A percentile compares a stretch with the other conserved stretches of the same genome.
phyloP scores from a whole-genome alignment of 108 stramenopile genomes.

The Hondaea fermentalgiana region DNA sequence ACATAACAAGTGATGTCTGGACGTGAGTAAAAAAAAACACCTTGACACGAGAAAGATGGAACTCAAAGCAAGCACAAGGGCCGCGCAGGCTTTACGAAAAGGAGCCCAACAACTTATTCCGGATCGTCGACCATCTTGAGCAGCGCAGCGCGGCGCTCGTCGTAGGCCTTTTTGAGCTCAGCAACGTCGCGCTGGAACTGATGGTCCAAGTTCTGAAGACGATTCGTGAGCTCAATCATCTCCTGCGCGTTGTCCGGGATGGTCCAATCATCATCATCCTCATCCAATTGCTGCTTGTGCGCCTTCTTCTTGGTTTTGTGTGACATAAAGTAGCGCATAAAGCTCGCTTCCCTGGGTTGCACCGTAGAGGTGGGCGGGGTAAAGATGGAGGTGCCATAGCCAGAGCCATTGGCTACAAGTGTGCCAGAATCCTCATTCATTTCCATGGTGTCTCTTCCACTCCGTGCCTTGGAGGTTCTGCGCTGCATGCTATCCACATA shows the following conservation, averaged over 20 bases:
- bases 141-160: background rate
- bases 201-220: background rate
- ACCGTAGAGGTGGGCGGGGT: background rate
- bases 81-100: no score
- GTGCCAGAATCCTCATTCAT: background rate
- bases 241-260: background rate
- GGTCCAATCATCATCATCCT: background rate
- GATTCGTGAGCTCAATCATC: background rate
- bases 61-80: no score
- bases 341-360: background rate
- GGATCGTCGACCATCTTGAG: background rate
- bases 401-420: background rate
- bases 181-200: slow-evolving; percentile 12
- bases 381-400: background rate
- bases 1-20: no score
- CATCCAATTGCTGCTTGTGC: background rate
- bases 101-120: no score
- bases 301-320: background rate
- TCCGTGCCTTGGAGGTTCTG: background rate
- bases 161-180: slow-evolving; percentile 1
- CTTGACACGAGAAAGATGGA: no score
- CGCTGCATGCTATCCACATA: background rate
- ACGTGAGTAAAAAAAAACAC: no score
- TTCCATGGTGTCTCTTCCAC: background rate
- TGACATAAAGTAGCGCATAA: slow-evolving; percentile 8